Evolutionary conservation across 495 filamentous ascomycete genomes (phyloP), one percentile per base, ranked within the genome.

Genomic region (Neurospora discreta): DNA sequence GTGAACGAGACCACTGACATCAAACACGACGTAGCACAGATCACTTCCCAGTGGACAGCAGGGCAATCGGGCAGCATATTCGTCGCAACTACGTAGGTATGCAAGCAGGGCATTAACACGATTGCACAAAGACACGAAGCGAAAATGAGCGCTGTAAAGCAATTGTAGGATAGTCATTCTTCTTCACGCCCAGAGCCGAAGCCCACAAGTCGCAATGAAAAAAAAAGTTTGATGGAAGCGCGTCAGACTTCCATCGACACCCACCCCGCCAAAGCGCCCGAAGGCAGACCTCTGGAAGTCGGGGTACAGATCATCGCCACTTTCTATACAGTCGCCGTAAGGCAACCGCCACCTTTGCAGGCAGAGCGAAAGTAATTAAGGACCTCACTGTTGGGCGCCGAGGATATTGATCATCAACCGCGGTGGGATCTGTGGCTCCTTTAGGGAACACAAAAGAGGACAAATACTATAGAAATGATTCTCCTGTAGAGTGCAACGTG

Each of bases 361-460:
- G 69, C 42, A 70, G 69, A 39, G n/a, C 69, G 69, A 70, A 30
- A 70, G 69, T 70, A 60, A 70, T 79, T 78, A 80, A 58, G 69
- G 69, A 44, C 38, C 69, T 70, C 69, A 70, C 69, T 70, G 69
- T 70, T 46, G 69, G 69, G 69, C 23, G 69, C 69, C 69, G 69
- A 70, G 69, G 69, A 70, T 70, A 58, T 70, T 43, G 83, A 75
- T 87, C 85, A 87, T 89, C 87, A 86, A 85, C 87, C 86, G 85
- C 85, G 85, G 85, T 87, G 84, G 85, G 82, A 82, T 87, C 85
- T 87, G 85, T 87, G 81, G 84, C 86, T 88, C 81, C 81, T 90
- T 87, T 92, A 87, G 88, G 90, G 85, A 91, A 89, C 86, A 89
- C 88, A 92, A 88, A 88, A 86, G 69, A 46, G 69, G 69, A 70